phyloP scores from a whole-genome alignment of 164 flowering plant species.

The Magnolia changhungtana region DNA sequence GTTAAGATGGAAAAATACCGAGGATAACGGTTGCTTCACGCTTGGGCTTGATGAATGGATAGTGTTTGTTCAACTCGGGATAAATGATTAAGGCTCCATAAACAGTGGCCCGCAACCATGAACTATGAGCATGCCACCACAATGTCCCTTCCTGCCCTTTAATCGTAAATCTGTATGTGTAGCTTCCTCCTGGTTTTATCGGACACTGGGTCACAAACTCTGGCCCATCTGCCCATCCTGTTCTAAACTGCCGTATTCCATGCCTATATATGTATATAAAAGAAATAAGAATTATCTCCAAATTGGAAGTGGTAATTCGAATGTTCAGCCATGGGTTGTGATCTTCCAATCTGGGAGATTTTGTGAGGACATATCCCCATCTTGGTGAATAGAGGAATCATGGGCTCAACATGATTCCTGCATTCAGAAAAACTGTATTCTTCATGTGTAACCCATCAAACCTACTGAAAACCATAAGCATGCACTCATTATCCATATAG shows the following conservation, averaged over 20 bases:
- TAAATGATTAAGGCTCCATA: slow-evolving; percentile 80
- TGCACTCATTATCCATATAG: too few relatives aligned
- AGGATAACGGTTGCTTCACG: slow-evolving; percentile 63
- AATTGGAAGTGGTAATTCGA: too few relatives aligned
- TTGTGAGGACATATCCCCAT: too few relatives aligned
- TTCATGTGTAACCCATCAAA: too few relatives aligned
- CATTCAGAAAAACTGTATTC: too few relatives aligned
- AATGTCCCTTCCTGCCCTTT: slow-evolving; percentile 82
- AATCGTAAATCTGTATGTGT: slow-evolving; percentile 83
- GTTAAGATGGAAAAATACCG: slow-evolving; percentile 38
- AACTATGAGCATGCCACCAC: slow-evolving; percentile 98
- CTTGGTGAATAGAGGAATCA: too few relatives aligned
- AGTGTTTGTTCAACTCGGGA: slow-evolving; percentile 53
- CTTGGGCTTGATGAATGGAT: slow-evolving; percentile 65
- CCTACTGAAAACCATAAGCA: too few relatives aligned
- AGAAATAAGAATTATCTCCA: neutral
- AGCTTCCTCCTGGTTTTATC: slow-evolving; percentile 68
- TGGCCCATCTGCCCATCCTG: slow-evolving; percentile 97
- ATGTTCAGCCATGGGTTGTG: too few relatives aligned
- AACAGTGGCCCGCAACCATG: slow-evolving; percentile 89
- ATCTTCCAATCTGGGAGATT: too few relatives aligned
- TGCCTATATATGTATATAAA: slow-evolving; percentile 39
- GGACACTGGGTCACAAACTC: slow-evolving; percentile 86
- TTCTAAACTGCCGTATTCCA: slow-evolving; percentile 72
- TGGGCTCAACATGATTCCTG: too few relatives aligned